Percentiles rank a stretch among this genome's conserved stretches.
Conservation (phyloP, 306 rosid species). For the Biancaea sappan region DNA sequence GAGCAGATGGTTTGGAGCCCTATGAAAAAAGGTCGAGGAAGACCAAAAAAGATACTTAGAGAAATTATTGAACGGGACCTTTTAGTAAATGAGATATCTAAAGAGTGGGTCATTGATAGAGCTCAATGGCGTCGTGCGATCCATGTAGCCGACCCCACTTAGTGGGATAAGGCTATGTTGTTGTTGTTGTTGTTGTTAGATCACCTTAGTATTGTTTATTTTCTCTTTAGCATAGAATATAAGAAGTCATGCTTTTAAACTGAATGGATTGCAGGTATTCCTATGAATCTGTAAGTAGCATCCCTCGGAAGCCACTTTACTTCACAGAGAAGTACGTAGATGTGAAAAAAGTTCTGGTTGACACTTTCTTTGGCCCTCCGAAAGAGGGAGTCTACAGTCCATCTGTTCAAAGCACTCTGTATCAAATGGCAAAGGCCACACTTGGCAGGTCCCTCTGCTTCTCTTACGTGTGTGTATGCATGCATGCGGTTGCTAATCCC, state of each 20-base stretch:
- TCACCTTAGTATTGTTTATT: not conserved
- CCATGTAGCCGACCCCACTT: too few relatives aligned
- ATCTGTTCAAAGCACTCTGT: conserved; percentile 92
- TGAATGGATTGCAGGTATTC: conserved; percentile 64
- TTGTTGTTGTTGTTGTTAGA: too few relatives aligned
- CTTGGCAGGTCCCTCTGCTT: conserved; percentile 62
- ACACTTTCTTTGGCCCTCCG: conserved; percentile 82
- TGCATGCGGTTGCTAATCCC: conserved; percentile 1
- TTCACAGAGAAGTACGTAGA: conserved; percentile 66
- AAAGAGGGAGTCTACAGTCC: conserved; percentile 84
- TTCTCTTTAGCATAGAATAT: conserved; percentile 28
- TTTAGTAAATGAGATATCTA: too few relatives aligned
- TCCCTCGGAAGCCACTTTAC: conserved; percentile 66
- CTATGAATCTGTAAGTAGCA: conserved; percentile 53
- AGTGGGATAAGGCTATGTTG: too few relatives aligned
- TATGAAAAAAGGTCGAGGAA: too few relatives aligned
- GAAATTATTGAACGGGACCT: too few relatives aligned
- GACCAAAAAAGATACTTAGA: too few relatives aligned
- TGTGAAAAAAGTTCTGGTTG: conserved; percentile 63
- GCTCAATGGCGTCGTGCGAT: too few relatives aligned
- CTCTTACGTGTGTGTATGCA: not conserved
- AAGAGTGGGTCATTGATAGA: too few relatives aligned
- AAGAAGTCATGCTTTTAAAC: conserved; percentile 23
- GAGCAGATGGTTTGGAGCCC: too few relatives aligned
- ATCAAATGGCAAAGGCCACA: conserved; percentile 77